Conservation (phyloP, 805 yeast genomes). For the Metschnikowia hibisci region DNA sequence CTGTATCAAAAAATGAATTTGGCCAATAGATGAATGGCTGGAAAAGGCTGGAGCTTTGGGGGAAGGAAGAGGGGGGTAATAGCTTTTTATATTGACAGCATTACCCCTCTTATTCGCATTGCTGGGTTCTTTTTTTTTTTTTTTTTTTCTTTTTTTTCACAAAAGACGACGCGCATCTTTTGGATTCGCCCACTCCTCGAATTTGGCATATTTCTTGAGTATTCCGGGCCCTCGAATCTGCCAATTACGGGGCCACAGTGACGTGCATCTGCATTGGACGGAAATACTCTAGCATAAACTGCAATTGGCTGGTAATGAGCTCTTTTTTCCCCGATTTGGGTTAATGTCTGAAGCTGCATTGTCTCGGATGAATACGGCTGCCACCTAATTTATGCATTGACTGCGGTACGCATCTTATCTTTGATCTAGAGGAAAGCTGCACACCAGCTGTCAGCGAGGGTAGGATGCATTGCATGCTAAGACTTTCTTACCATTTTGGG, state of each 20-base stretch:
- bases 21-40: neutral
- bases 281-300: too few species aligned
- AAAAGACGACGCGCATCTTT: conserved; percentile 1
- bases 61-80: neutral
- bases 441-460: too few species aligned
- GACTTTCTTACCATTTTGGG: too few species aligned
- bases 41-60: too few species aligned
- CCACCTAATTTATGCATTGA: neutral
- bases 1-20: neutral
- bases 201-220: too few species aligned
- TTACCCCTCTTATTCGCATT: conserved; percentile 3
- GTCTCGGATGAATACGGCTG: conserved; percentile 5
- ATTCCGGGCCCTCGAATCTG: too few species aligned
- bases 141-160: neutral
- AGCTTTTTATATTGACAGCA: conserved; percentile 1
- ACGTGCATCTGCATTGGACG: neutral
- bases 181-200: neutral
- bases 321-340: neutral
- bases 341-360: neutral
- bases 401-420: conserved; percentile 3
- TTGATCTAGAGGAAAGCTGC: too few species aligned
- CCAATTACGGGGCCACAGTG: neutral
- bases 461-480: too few species aligned
- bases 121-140: conserved; percentile 1
- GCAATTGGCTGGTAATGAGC: too few species aligned